These are phyloP conservation scores for Didymellaceae sp. DNA, from an alignment of 2,329 filamentous ascomycete species.

Conservation along the genomic window DNA sequence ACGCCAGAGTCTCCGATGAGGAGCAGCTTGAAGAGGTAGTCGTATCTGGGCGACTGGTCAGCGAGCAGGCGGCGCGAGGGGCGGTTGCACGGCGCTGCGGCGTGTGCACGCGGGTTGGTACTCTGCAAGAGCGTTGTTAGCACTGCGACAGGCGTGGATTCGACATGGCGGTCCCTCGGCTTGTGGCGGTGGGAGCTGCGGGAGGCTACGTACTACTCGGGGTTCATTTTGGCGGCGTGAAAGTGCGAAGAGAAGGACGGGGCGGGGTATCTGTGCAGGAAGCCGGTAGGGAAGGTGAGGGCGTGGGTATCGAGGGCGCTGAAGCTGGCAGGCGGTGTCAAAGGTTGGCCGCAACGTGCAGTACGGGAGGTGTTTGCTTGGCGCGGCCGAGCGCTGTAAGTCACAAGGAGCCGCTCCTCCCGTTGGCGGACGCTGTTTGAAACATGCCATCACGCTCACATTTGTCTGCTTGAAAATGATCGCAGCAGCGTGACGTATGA, in stretches of 20 bases:
- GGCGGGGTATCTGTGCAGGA: conserved; percentile 16
- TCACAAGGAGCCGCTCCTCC: conserved; percentile 31
- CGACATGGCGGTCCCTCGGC: conserved; percentile 17
- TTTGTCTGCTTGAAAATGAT: conserved; percentile 20
- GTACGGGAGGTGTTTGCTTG: conserved; percentile 14
- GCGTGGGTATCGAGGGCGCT: conserved; percentile 33
- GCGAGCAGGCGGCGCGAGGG: conserved; percentile 21
- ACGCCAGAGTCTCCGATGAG: conserved; percentile 99
- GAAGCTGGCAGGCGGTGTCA: conserved; percentile 36
- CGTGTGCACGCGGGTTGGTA: conserved; percentile 6
- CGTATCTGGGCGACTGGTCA: conserved; percentile 74
- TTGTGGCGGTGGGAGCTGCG: conserved; percentile 41
- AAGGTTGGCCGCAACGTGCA: conserved; percentile 19
- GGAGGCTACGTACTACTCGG: conserved; percentile 77
- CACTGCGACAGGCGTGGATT: conserved; percentile 18
- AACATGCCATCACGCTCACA: conserved; percentile 29
- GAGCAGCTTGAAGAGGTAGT: conserved; percentile 99
- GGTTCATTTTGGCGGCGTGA: conserved; percentile 74
- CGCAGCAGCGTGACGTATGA: no score
- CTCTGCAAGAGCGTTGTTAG: conserved; percentile 41
- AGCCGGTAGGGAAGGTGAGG: conserved; percentile 10
- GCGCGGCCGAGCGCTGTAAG: conserved; percentile 22
- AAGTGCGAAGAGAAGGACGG: conserved; percentile 15
- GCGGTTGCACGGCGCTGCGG: conserved; percentile 1
- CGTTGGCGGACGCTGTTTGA: conserved; percentile 13